Evolutionary conservation across 352 stramenopile species (phyloP).

Genomic region (Phytophthora syringae): DNA sequence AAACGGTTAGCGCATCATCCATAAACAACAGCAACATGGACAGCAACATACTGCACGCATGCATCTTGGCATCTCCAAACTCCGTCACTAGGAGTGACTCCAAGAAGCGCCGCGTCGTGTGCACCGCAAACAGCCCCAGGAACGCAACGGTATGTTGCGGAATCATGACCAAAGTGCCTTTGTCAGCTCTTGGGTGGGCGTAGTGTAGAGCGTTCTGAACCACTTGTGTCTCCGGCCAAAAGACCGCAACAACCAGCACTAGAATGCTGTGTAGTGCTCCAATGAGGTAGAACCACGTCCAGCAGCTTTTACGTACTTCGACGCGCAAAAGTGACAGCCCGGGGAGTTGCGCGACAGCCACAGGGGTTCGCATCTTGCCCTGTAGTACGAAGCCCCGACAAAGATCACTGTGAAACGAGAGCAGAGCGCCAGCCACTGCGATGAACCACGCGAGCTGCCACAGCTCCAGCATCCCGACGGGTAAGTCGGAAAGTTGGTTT

Average conservation of each 20-base stretch:
- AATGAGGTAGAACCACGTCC: conserved; percentile 79
- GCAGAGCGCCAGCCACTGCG: conserved; percentile 32
- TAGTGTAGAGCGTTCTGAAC: conserved; percentile 44
- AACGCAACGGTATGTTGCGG: conserved; percentile 50
- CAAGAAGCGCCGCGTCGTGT: conserved; percentile 61
- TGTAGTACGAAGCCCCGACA: conserved; percentile 50
- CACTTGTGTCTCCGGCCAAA: conserved; percentile 37
- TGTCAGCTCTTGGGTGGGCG: conserved; percentile 29
- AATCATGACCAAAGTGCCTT: conserved; percentile 30
- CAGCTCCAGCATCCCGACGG: conserved; percentile 31
- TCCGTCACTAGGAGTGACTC: conserved; percentile 70
- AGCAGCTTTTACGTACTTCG: conserved; percentile 63
- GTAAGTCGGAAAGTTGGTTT: not conserved
- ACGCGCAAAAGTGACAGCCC: conserved; percentile 37
- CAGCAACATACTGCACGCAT: conserved; percentile 43
- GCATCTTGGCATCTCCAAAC: conserved; percentile 74
- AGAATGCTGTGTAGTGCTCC: conserved; percentile 56
- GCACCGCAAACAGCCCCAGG: conserved; percentile 57
- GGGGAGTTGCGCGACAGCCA: conserved; percentile 34
- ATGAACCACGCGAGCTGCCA: conserved; percentile 47
- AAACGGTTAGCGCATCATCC: conserved; percentile 18
- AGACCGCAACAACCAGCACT: conserved; percentile 34
- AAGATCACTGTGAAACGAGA: conserved; percentile 46
- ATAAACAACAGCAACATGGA: not conserved
- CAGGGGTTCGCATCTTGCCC: conserved; percentile 45